Percentiles rank a stretch among this genome's conserved stretches.
phyloP scores from a whole-genome alignment of 2,329 filamentous ascomycete species.

The Aspergillus aculeatinus region DNA sequence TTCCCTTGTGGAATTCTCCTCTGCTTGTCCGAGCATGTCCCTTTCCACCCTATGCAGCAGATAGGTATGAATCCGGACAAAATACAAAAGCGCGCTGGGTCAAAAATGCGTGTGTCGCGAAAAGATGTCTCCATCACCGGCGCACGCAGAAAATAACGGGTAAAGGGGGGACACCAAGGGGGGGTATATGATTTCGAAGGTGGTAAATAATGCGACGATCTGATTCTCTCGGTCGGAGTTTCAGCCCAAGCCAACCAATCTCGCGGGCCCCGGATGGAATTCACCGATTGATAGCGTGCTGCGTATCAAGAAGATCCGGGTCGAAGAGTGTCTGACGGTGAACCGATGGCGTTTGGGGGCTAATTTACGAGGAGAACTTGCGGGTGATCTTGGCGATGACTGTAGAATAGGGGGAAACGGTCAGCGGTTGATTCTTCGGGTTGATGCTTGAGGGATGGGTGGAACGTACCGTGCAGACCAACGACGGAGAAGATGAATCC shows the following conservation, averaged over 20 bases:
- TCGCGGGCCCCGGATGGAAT: neutral
- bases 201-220: conserved; percentile 13
- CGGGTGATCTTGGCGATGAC: conserved; percentile 95
- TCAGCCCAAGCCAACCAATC: neutral
- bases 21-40: conserved; percentile 4
- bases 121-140: conserved; percentile 11
- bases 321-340: neutral
- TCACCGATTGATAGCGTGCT: too few species aligned
- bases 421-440: neutral
- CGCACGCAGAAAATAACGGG: conserved; percentile 15
- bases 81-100: neutral
- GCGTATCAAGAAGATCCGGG: neutral
- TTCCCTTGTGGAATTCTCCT: neutral
- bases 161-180: conserved; percentile 11
- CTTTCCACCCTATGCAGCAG: conserved; percentile 31
- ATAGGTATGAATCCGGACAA: conserved; percentile 22
- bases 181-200: conserved; percentile 26
- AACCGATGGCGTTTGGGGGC: conserved; percentile 2
- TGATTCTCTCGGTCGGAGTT: neutral
- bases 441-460: neutral
- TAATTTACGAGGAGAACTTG: conserved; percentile 66
- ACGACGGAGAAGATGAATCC: conserved; percentile 99
- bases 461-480: conserved; percentile 82
- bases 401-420: conserved; percentile 41
- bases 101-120: neutral